A percentile compares a stretch with the other conserved stretches of the same genome.
These are phyloP conservation scores for Diaporthe velutina DNA, from an alignment of 2,329 filamentous ascomycete genomes.

Conservation along the genomic window DNA sequence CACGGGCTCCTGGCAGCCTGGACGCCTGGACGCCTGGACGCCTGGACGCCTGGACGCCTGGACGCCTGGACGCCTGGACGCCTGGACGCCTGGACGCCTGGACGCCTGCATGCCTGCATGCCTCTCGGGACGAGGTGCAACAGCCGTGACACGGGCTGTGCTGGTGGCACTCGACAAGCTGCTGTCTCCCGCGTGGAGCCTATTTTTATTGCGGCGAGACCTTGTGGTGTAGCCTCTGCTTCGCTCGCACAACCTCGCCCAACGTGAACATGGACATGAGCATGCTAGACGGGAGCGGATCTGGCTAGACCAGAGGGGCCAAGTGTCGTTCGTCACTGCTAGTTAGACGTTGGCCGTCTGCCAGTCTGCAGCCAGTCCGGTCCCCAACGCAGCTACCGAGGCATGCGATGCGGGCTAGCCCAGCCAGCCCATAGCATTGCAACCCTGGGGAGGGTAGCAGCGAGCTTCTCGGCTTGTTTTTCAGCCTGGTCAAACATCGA, in stretches of 20 bases:
- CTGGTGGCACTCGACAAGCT: conserved; percentile 29
- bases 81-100: neutral
- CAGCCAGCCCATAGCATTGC: conserved; percentile 3
- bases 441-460: conserved; percentile 17
- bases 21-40: neutral
- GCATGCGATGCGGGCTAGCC: conserved; percentile 19
- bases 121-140: conserved; percentile 28
- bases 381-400: conserved; percentile 29
- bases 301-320: neutral
- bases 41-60: conserved; percentile 1
- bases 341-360: conserved; percentile 9
- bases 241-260: conserved; percentile 20
- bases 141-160: conserved; percentile 35
- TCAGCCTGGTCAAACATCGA: conserved; percentile 28
- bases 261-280: neutral
- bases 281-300: neutral
- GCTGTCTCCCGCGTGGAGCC: conserved; percentile 38
- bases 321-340: conserved; percentile 15
- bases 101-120: neutral
- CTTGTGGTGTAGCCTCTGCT: conserved; percentile 24
- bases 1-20: neutral
- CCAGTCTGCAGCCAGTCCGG: conserved; percentile 1
- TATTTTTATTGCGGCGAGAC: conserved; percentile 37
- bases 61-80: neutral
- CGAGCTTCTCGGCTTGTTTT: conserved; percentile 26